Base-by-base conservation (phyloP, 495 filamentous ascomycete genomes). In the Tuber calosporum region DNA sequence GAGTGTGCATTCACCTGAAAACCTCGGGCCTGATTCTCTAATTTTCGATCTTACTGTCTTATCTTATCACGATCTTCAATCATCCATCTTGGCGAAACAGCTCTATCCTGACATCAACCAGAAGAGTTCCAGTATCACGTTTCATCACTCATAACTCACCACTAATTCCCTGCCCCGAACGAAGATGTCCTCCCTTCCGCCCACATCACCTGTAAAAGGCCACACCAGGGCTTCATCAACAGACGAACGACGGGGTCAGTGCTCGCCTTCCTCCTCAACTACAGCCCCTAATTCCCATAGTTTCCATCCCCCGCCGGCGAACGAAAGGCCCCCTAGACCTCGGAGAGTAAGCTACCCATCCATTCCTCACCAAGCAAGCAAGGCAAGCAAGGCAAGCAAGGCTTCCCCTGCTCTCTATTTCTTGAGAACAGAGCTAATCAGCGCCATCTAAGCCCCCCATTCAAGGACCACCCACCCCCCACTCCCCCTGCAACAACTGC, bases 251-350 rank as follows among this genome's bases (percentile, higher is more conserved):
- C 74, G 79, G 68, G 79, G 79, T 80, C 48, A 43, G 77, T 38
- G 20, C 45, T 43, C 26, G 43, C 45, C 53, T 30, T 62, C 30
- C 69, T 22, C 53, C 26, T 72, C 34, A 71, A 45, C 30, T 48
- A 70, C n/a, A 62, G 74, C 69, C 66, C 48, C 37, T 53, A 66
- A 34, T 72, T 76, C 62, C 72, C 73, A 1, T 34, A 70, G 82
- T 83, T 41, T 74, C 80, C 39, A 48, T 77, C 22, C 82, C 82
- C 41, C 81, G 82, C 39, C 79, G 82, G 22, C 73, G 86, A 20
- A 89, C 87, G 13, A 87, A 86, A 73, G 88, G 87, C 1, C 87
- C 87, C 0, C 82, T 89, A 1, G 87, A 89, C 69, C 81, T 83
- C 43, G 84, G 82, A 75, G 86, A 87, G 87, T 88, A 82, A 81